These are phyloP conservation scores for Samsoniella hepiali DNA, from an alignment of 2,329 filamentous ascomycete genomes.

Conservation along the genomic window DNA sequence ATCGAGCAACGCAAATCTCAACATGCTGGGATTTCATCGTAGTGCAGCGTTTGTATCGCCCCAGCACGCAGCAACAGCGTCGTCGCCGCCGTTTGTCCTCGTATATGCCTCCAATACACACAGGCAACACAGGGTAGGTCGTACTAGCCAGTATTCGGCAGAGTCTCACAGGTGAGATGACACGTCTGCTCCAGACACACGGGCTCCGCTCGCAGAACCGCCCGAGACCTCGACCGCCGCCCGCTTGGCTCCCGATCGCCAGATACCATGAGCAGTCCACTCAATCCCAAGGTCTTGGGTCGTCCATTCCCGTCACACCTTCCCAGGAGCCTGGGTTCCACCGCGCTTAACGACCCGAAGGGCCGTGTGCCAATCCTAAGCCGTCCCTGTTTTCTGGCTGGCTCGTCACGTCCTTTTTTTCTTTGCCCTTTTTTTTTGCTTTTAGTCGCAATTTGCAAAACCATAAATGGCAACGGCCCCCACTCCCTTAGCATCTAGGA, in stretches of 20 bases:
- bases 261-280: conserved; percentile 19
- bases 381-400: conserved; percentile 12
- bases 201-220: conserved; percentile 14
- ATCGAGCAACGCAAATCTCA: conserved; percentile 10
- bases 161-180: conserved; percentile 35
- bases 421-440: conserved; percentile 14
- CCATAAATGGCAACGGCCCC: conserved; percentile 34
- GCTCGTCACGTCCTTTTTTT: conserved; percentile 23
- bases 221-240: conserved; percentile 16
- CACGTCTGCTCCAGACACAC: conserved; percentile 31
- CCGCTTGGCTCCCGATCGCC: conserved; percentile 18
- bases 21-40: not conserved
- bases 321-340: conserved; percentile 17
- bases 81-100: not conserved
- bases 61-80: not conserved
- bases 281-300: conserved; percentile 23
- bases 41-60: not conserved
- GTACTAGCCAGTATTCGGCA: conserved; percentile 11
- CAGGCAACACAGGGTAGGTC: not conserved
- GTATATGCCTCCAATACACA: not conserved
- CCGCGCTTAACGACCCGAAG: conserved; percentile 15
- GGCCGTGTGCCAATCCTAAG: conserved; percentile 16
- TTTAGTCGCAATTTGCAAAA: conserved; percentile 25
- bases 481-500: conserved; percentile 22
- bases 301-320: conserved; percentile 22